Evolutionary conservation across 2,329 filamentous ascomycete genomes (phyloP).

Genomic region (Beauveria scarabaeidicola): DNA sequence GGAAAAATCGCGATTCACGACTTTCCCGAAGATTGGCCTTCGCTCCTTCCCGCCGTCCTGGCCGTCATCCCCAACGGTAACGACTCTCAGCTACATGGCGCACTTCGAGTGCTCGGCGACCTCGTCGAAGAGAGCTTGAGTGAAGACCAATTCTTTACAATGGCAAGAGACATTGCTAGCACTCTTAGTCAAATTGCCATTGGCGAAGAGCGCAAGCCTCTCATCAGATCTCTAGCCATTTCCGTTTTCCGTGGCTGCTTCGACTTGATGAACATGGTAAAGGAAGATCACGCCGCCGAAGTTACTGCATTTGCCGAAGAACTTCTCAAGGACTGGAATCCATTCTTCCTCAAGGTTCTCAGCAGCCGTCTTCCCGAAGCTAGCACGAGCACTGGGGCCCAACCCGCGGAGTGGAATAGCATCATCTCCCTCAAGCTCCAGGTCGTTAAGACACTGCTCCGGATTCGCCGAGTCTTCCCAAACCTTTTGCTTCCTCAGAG

Average conservation of each 20-base stretch:
- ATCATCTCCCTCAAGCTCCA: slow-evolving; percentile 83
- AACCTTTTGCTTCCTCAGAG: slow-evolving; percentile 75
- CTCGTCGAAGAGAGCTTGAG: slow-evolving; percentile 89
- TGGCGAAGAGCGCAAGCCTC: slow-evolving; percentile 63
- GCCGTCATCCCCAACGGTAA: slow-evolving; percentile 65
- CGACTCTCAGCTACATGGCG: slow-evolving; percentile 78
- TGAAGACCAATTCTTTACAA: slow-evolving; percentile 89
- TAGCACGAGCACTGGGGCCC: slow-evolving; percentile 32
- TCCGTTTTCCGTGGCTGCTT: slow-evolving; percentile 88
- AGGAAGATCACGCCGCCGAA: slow-evolving; percentile 80
- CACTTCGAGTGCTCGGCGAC: slow-evolving; percentile 78
- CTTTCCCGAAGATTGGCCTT: slow-evolving; percentile 93
- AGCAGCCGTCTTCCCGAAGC: slow-evolving; percentile 66
- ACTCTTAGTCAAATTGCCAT: slow-evolving; percentile 76
- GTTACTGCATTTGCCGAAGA: slow-evolving; percentile 88
- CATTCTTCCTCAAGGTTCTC: slow-evolving; percentile 76
- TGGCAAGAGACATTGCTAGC: slow-evolving; percentile 77
- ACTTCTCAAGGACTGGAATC: slow-evolving; percentile 73
- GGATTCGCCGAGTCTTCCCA: slow-evolving; percentile 77
- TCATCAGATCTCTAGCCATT: slow-evolving; percentile 75
- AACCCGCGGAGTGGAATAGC: slow-evolving; percentile 67
- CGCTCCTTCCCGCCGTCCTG: slow-evolving; percentile 72
- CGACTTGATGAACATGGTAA: slow-evolving; percentile 91
- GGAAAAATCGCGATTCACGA: slow-evolving; percentile 92
- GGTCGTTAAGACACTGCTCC: slow-evolving; percentile 87